A percentile compares a stretch with the other conserved stretches of the same genome.
These are phyloP conservation scores for Ceratocystis albifundus DNA, from an alignment of 2,329 filamentous ascomycete species.

Conservation along the genomic window DNA sequence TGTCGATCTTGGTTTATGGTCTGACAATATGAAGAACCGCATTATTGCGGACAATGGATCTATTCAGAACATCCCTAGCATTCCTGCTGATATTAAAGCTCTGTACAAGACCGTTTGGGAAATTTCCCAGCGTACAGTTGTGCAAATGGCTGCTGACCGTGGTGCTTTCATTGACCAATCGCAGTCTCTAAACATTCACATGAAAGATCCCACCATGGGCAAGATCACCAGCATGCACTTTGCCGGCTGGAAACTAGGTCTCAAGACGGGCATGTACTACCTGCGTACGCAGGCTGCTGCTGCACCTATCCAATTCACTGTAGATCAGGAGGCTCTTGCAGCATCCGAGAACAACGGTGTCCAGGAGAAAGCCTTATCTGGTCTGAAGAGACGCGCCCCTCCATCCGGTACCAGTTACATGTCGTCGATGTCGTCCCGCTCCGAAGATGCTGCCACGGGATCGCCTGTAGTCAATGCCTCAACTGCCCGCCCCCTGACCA, in stretches of 20 bases:
- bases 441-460: constrained; percentile 51
- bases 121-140: constrained; percentile 86
- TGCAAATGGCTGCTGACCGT: constrained; percentile 97
- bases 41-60: constrained; percentile 96
- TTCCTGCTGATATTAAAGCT: constrained; percentile 87
- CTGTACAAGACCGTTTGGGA: constrained; percentile 99
- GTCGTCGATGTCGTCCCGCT: constrained; percentile 49
- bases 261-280: constrained; percentile 99
- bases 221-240: constrained; percentile 99
- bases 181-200: constrained; percentile 97
- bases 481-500: constrained; percentile 51
- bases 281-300: constrained; percentile 94
- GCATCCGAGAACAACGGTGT: constrained; percentile 70
- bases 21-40: constrained; percentile 99
- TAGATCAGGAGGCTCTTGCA: constrained; percentile 90
- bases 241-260: constrained; percentile 93
- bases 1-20: constrained; percentile 96
- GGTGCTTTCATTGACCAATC: constrained; percentile 98
- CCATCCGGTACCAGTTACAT: constrained; percentile 43
- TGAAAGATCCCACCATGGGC: constrained; percentile 98
- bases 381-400: constrained; percentile 58
- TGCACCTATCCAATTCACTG: constrained; percentile 96
- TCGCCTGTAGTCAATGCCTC: constrained; percentile 44
- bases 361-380: constrained; percentile 39
- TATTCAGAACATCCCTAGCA: constrained; percentile 93